phyloP scores from a whole-genome alignment of 176 grass and related monocot genomes.

The Poa annua region DNA sequence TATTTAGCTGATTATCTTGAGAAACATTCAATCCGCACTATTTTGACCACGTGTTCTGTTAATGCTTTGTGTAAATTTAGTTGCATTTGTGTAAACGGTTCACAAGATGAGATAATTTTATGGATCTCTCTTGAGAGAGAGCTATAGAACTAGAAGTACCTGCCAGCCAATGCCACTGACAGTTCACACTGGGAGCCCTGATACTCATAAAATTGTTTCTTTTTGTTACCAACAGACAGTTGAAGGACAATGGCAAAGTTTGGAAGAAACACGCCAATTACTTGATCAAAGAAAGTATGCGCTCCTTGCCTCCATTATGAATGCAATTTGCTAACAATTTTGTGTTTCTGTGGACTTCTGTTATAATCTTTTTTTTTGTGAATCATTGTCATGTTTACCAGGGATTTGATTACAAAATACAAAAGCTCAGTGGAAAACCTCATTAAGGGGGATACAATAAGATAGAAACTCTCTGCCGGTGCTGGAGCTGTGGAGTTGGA shows the following conservation, averaged over 20 bases:
- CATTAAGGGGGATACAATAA: slow-evolving; percentile 40
- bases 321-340: background rate
- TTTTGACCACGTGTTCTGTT: background rate
- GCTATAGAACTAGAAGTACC: background rate
- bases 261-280: slow-evolving; percentile 45
- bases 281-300: slow-evolving; percentile 60
- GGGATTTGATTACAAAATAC: slow-evolving; percentile 54
- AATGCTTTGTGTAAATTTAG: background rate
- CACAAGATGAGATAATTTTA: background rate
- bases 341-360: background rate
- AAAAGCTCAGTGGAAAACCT: slow-evolving; percentile 49
- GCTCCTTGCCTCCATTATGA: background rate
- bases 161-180: background rate
- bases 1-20: background rate
- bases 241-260: slow-evolving; percentile 54
- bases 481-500: background rate
- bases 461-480: slow-evolving; percentile 17
- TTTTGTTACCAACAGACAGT: slow-evolving; percentile 36
- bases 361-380: background rate
- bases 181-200: background rate
- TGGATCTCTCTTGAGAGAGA: background rate
- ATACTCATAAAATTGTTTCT: slow-evolving; percentile 17
- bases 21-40: slow-evolving; percentile 17
- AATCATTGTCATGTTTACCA: slow-evolving; percentile 4
- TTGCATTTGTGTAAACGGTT: slow-evolving; percentile 12